Evolutionary conservation across 2,329 filamentous ascomycete species (phyloP).

Genomic region (Sarocladium brachiariae): DNA sequence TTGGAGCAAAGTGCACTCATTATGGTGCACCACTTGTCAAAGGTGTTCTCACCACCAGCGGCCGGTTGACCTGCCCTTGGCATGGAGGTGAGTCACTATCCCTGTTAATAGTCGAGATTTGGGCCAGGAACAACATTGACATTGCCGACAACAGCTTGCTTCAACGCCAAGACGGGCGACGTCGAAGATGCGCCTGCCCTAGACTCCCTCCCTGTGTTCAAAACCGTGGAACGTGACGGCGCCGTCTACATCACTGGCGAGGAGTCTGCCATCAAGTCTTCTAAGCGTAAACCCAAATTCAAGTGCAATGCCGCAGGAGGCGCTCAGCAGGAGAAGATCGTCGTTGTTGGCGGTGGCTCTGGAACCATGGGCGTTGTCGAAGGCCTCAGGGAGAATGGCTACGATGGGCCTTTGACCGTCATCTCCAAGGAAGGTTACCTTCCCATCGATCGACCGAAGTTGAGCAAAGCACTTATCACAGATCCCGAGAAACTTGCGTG

Average conservation of each 20-base stretch:
- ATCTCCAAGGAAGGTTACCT: conserved; percentile 78
- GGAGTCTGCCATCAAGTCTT: conserved; percentile 69
- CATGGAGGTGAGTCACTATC: conserved; percentile 72
- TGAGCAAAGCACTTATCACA: conserved; percentile 86
- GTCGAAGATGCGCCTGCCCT: conserved; percentile 92
- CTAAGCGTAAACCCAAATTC: conserved; percentile 65
- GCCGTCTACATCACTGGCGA: conserved; percentile 80
- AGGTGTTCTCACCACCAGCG: conserved; percentile 75
- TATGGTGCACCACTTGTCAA: conserved; percentile 87
- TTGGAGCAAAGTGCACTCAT: conserved; percentile 81
- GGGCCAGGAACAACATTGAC: too few species aligned
- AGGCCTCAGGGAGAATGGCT: conserved; percentile 75
- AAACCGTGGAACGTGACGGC: conserved; percentile 72
- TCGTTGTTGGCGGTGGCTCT: conserved; percentile 85
- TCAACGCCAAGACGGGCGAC: conserved; percentile 81
- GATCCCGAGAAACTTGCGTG: conserved; percentile 73
- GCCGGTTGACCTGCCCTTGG: conserved; percentile 89
- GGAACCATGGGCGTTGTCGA: conserved; percentile 78
- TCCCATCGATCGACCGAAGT: conserved; percentile 88
- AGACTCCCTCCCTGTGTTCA: conserved; percentile 77
- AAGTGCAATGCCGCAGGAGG: conserved; percentile 52
- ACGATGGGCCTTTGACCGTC: conserved; percentile 70
- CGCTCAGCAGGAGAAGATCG: conserved; percentile 54
- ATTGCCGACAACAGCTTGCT: conserved; percentile 70
- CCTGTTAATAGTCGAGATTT: too few species aligned